Evolutionary conservation across 345 rosid genomes (phyloP).

Genomic region (Heritiera littoralis): DNA sequence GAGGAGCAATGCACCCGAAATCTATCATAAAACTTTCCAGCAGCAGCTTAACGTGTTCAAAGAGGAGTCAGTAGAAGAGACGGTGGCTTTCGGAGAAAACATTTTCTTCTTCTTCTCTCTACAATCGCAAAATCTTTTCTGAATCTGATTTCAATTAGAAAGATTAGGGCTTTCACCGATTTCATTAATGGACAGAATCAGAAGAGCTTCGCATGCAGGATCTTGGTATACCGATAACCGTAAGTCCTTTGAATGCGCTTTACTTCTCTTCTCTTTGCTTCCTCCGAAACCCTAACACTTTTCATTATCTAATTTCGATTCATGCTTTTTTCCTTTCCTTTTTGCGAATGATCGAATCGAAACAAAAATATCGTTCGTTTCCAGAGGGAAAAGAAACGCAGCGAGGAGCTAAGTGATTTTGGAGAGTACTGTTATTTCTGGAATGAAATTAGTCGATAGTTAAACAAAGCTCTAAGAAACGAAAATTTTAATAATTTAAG

Average conservation of each 20-base stretch:
- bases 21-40: neutral
- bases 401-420: slow-evolving; percentile 1
- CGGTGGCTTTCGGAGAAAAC: no score
- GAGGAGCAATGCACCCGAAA: neutral
- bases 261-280: neutral
- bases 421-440: neutral
- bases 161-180: slow-evolving; percentile 15
- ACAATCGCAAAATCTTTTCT: neutral
- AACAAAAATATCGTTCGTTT: neutral
- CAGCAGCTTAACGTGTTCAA: slow-evolving; percentile 13
- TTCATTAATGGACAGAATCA: slow-evolving; percentile 44
- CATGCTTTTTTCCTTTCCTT: neutral
- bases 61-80: neutral
- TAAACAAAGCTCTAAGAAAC: neutral
- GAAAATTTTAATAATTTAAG: neutral
- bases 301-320: neutral
- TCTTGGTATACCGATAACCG: slow-evolving; percentile 82
- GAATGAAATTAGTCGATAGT: neutral
- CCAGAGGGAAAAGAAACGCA: neutral
- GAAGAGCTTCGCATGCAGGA: slow-evolving; percentile 77
- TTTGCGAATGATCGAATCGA: neutral
- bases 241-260: slow-evolving; percentile 34
- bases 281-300: slow-evolving; percentile 12
- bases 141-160: neutral
- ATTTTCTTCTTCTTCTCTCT: neutral